Conservation (phyloP, 73 alveolate species). For the Chromera velia region DNA sequence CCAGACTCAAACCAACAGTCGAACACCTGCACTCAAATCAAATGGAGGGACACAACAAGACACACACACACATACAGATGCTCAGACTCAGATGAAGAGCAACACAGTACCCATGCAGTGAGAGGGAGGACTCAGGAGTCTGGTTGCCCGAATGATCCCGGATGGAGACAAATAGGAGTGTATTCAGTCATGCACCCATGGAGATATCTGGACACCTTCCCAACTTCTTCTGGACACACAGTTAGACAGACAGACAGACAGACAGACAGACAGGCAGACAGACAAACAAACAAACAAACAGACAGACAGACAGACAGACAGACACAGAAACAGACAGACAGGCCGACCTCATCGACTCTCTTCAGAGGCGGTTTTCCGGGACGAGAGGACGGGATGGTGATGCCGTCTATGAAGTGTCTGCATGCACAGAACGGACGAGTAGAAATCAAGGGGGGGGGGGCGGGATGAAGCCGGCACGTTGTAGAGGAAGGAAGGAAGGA, state of each 20-base stretch:
- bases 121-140: no score
- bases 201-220: no score
- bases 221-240: no score
- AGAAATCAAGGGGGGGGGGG: no score
- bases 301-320: not conserved
- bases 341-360: conserved; percentile 84
- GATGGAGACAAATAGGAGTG: no score
- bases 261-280: not conserved
- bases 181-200: no score
- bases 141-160: no score
- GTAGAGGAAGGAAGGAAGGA: no score
- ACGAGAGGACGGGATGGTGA: conserved; percentile 88
- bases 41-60: not conserved
- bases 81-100: not conserved
- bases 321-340: not conserved
- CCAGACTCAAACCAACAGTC: conserved; percentile 99
- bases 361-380: conserved; percentile 91
- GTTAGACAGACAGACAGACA: not conserved
- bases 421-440: no score
- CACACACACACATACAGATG: not conserved
- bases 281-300: no score
- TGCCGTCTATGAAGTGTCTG: conserved; percentile 73
- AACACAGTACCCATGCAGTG: no score
- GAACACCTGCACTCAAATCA: conserved; percentile 55
- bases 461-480: no score